phyloP scores from a whole-genome alignment of 345 rosid genomes.

The Citrus sp. region DNA sequence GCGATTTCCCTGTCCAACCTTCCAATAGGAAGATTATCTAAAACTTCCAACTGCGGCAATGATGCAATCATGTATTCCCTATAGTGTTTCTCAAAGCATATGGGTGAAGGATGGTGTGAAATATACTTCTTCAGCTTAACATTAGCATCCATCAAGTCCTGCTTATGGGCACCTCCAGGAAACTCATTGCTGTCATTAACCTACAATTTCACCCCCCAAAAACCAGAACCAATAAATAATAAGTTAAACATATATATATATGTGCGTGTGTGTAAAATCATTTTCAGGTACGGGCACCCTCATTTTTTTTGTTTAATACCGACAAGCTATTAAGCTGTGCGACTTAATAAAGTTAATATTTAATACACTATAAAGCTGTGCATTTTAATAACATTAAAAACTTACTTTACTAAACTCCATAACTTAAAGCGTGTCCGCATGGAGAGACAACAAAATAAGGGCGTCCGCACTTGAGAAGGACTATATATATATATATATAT shows the following conservation, averaged over 20 bases:
- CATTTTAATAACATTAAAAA: too few relatives aligned
- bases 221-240: constrained; percentile 10
- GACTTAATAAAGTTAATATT: too few relatives aligned
- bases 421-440: too few relatives aligned
- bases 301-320: not conserved
- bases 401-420: too few relatives aligned
- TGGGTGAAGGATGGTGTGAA: constrained; percentile 47
- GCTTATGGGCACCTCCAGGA: constrained; percentile 2
- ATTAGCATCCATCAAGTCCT: constrained; percentile 12
- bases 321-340: too few relatives aligned
- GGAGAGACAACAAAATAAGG: too few relatives aligned
- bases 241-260: not conserved
- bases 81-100: constrained; percentile 57
- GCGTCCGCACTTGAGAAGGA: too few relatives aligned
- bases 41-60: constrained; percentile 40
- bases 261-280: too few relatives aligned
- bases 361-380: too few relatives aligned
- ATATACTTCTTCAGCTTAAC: constrained; percentile 23
- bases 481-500: too few relatives aligned
- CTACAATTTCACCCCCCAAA: constrained; percentile 14
- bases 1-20: constrained; percentile 39
- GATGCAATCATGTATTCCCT: constrained; percentile 45
- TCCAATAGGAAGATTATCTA: constrained; percentile 41
- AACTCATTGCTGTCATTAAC: constrained; percentile 14
- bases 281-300: too few relatives aligned